Conservation (phyloP, 1,284 basidiomycete genomes). For the Phellopilus nigrolimitatus region DNA sequence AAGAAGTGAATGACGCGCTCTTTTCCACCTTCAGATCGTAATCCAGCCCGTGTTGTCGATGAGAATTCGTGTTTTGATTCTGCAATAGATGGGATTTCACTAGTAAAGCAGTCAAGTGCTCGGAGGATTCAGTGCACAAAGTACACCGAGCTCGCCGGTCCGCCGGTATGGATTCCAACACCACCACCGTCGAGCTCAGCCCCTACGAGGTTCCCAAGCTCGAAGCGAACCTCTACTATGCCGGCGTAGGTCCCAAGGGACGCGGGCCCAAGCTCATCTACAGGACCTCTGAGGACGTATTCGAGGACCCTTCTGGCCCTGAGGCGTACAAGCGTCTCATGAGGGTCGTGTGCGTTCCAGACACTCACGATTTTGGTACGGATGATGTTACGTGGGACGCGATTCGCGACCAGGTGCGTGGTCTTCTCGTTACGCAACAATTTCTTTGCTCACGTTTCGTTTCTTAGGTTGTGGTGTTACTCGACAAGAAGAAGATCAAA, state of each 20-base stretch:
- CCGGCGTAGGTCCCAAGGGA: conserved; percentile 28
- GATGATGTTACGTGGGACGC: conserved; percentile 31
- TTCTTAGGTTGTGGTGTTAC: conserved; percentile 33
- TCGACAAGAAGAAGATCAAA: conserved; percentile 28
- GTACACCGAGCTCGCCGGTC: too few relatives aligned
- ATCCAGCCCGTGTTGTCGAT: too few relatives aligned
- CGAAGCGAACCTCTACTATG: conserved; percentile 33
- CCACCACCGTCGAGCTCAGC: too few relatives aligned
- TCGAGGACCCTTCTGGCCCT: conserved; percentile 32
- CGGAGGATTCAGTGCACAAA: too few relatives aligned
- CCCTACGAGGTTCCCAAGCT: conserved; percentile 28
- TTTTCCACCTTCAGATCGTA: too few relatives aligned
- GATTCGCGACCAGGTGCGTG: conserved; percentile 34
- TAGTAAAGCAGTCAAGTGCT: too few relatives aligned
- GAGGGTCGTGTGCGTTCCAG: conserved; percentile 30
- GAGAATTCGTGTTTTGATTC: too few relatives aligned
- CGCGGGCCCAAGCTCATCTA: conserved; percentile 36
- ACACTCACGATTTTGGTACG: conserved; percentile 30
- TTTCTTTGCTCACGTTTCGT: conserved; percentile 31
- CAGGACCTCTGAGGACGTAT: conserved; percentile 33
- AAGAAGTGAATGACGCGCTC: too few relatives aligned
- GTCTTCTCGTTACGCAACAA: conserved; percentile 30
- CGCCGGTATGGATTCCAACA: too few relatives aligned
- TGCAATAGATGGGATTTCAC: too few relatives aligned
- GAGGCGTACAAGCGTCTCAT: conserved; percentile 30